Evolutionary conservation across 2,329 filamentous ascomycete genomes (phyloP).

Genomic region (Claviceps sp.): DNA sequence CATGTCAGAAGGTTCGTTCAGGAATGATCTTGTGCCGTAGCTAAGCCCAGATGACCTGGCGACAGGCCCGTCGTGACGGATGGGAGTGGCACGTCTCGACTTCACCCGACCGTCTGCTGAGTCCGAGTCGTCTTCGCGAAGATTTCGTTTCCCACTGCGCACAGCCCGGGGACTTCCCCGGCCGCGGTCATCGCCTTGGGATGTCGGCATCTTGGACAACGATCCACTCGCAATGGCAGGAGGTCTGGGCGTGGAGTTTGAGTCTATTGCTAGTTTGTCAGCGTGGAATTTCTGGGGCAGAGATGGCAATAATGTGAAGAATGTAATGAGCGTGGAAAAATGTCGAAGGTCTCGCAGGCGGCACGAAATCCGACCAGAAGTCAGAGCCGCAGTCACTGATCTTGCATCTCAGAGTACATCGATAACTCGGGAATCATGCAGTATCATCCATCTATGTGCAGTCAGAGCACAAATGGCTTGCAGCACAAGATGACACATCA

Average conservation of each 20-base stretch:
- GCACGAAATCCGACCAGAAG: not conserved
- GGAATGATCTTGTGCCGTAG: not conserved
- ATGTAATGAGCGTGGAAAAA: not conserved
- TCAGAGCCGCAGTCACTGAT: not conserved
- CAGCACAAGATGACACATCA: not conserved
- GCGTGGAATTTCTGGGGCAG: not conserved
- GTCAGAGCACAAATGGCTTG: not conserved
- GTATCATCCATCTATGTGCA: not conserved
- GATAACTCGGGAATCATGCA: no score
- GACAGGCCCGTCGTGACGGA: not conserved
- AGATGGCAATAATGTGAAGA: not conserved
- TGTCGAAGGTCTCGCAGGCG: not conserved
- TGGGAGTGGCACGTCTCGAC: slow-evolving; percentile 20
- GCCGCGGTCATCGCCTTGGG: not conserved
- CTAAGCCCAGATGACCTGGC: not conserved
- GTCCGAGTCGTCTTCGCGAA: slow-evolving; percentile 10
- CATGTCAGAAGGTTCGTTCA: slow-evolving; percentile 13
- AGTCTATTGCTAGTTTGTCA: not conserved
- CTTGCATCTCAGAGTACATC: not conserved
- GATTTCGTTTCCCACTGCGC: slow-evolving; percentile 18
- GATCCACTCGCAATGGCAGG: not conserved
- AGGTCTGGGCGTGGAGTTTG: not conserved
- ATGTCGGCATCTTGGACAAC: not conserved
- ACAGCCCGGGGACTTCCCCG: slow-evolving; percentile 10
- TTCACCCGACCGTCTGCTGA: slow-evolving; percentile 14